Evolutionary conservation across 441 rosid species (phyloP).

Genomic region (Raphanus hybrid): DNA sequence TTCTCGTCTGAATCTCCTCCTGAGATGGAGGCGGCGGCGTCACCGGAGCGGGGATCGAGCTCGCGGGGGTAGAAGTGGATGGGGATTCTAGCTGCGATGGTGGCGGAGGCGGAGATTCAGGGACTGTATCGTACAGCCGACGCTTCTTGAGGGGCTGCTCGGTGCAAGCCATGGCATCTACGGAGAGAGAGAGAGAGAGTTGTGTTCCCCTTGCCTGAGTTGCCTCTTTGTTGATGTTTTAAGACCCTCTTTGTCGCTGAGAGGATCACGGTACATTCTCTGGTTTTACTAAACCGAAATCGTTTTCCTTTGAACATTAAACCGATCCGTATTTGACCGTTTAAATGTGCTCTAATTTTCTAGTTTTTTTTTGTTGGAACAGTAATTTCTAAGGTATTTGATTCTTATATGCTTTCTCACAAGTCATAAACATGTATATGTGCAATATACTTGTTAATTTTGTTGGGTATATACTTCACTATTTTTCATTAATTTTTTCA

Average conservation of each 20-base stretch:
- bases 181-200: conserved; percentile 11
- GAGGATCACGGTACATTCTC: conserved; percentile 8
- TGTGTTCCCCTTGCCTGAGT: background rate
- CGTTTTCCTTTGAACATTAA: background rate
- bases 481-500: background rate
- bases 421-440: background rate
- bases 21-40: conserved; percentile 75
- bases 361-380: background rate
- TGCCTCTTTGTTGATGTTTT: conserved; percentile 28
- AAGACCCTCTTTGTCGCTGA: conserved; percentile 1
- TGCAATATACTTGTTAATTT: background rate
- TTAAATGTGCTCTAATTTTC: background rate
- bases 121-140: conserved; percentile 48
- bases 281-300: conserved; percentile 12
- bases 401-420: background rate
- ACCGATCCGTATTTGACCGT: background rate
- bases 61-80: conserved; percentile 39
- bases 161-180: conserved; percentile 62
- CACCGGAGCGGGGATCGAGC: conserved; percentile 54
- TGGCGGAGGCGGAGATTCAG: conserved; percentile 43
- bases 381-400: background rate
- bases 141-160: conserved; percentile 77
- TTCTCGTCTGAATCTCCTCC: conserved; percentile 65
- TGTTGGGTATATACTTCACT: conserved; percentile 3
- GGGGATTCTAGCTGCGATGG: conserved; percentile 41